A percentile compares a stretch with the other conserved stretches of the same genome.
Evolutionary conservation across 2,329 filamentous ascomycete species (phyloP).

Genomic region (Fusarium sp.): DNA sequence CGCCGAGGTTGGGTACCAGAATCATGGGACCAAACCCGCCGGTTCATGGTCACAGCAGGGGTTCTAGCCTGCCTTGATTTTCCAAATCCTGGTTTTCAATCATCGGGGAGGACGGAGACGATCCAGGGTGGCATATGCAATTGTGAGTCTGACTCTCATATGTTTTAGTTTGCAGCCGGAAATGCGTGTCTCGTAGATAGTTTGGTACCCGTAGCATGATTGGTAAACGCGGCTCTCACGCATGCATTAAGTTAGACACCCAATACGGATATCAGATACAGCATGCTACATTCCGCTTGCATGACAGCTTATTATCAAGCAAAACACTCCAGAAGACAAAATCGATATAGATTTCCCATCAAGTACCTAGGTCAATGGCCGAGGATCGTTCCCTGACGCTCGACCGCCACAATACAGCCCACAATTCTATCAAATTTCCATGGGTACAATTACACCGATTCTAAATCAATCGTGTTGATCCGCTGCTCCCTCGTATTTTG

Average conservation of each 20-base stretch:
- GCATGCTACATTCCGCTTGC: constrained; percentile 5
- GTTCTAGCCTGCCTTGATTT: constrained; percentile 17
- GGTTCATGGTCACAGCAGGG: constrained; percentile 22
- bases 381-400: constrained; percentile 7
- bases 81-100: constrained; percentile 4
- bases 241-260: background rate
- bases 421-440: constrained; percentile 19
- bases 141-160: background rate
- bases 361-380: background rate
- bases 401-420: constrained; percentile 7
- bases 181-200: background rate
- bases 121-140: constrained; percentile 11
- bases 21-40: constrained; percentile 5
- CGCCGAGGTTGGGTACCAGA: background rate
- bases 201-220: background rate
- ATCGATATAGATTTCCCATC: constrained; percentile 9
- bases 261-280: background rate
- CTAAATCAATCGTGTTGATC: constrained; percentile 22
- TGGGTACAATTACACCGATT: constrained; percentile 35
- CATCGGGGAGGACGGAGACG: constrained; percentile 16
- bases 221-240: background rate
- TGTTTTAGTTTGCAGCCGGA: background rate
- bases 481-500: constrained; percentile 1
- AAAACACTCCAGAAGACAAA: constrained; percentile 4
- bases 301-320: background rate